These are phyloP conservation scores for Phaeosphaeriaceae sp. DNA, from an alignment of 2,329 filamentous ascomycete genomes.

Conservation along the genomic window DNA sequence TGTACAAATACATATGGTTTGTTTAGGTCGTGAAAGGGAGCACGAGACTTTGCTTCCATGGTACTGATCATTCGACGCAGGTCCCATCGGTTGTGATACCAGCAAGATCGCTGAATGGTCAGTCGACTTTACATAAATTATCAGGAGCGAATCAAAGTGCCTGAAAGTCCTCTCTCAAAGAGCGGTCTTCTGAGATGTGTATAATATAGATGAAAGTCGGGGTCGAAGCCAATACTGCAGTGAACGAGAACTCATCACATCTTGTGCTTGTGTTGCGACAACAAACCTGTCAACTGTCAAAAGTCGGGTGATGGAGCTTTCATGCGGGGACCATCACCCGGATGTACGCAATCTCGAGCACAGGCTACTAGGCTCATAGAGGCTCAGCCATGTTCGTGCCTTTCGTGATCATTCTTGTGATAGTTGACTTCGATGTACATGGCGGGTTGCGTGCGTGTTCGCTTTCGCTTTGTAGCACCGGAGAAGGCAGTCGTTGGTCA, in stretches of 20 bases:
- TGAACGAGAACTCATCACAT: slow-evolving; percentile 11
- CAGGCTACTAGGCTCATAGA: too few relatives aligned
- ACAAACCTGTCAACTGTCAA: slow-evolving; percentile 33
- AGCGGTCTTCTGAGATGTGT: too few relatives aligned
- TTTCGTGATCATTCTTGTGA: background rate
- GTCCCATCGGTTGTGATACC: background rate
- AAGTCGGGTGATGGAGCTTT: slow-evolving; percentile 21
- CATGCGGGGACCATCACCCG: slow-evolving; percentile 3
- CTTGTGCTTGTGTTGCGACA: slow-evolving; percentile 13
- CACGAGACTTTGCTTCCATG: background rate
- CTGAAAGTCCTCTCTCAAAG: background rate
- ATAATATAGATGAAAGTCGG: background rate
- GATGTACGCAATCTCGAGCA: background rate
- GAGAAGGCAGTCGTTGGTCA: background rate
- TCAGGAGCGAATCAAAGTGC: background rate
- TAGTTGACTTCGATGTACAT: background rate
- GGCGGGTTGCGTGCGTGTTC: slow-evolving; percentile 8
- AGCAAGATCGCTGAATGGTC: background rate
- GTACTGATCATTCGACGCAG: background rate
- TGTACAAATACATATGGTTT: slow-evolving; percentile 15
- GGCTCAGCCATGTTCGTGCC: background rate
- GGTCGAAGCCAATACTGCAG: slow-evolving; percentile 11
- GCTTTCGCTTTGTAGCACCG: background rate
- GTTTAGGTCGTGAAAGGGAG: background rate
- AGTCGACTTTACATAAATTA: background rate